Evolutionary conservation across 495 filamentous ascomycete genomes (phyloP).

Genomic region (Xylaria bambusicola): DNA sequence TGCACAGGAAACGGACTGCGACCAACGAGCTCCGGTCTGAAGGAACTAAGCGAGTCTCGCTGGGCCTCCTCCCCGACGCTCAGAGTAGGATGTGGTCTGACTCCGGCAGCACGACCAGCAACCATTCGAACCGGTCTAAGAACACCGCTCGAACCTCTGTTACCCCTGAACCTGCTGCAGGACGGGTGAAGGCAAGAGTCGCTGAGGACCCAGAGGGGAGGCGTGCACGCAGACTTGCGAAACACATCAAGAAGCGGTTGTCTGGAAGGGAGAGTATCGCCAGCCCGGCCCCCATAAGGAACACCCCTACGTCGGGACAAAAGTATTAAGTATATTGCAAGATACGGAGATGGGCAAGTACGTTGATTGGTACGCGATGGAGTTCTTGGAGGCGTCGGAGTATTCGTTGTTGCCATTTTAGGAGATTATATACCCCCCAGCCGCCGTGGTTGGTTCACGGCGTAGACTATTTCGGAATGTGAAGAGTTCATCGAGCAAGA

Average conservation of each 20-base stretch:
- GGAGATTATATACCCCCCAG: conserved; percentile 2
- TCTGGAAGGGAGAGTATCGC: conserved; percentile 21
- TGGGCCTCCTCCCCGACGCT: neutral
- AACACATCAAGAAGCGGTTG: conserved; percentile 19
- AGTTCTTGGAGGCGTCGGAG: neutral
- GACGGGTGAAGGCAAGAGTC: conserved; percentile 3
- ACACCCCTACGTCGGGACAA: conserved; percentile 27
- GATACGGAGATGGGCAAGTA: neutral
- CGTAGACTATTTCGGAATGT: neutral
- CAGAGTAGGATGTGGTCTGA: conserved; percentile 7
- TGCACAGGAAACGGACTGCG: conserved; percentile 23
- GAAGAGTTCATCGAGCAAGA: too few relatives aligned
- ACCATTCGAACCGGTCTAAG: conserved; percentile 7
- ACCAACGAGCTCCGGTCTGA: conserved; percentile 18
- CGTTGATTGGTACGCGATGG: neutral
- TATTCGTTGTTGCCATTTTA: neutral
- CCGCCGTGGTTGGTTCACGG: neutral
- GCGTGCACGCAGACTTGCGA: conserved; percentile 10
- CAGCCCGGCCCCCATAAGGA: conserved; percentile 23
- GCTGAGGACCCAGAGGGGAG: conserved; percentile 21
- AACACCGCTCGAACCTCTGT: conserved; percentile 7
- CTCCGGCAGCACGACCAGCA: conserved; percentile 8
- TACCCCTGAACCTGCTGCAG: conserved; percentile 8
- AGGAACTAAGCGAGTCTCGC: conserved; percentile 21
- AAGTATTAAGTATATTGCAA: conserved; percentile 1